Conservation (phyloP, 306 rosid species). For the Mimosa pudica region DNA sequence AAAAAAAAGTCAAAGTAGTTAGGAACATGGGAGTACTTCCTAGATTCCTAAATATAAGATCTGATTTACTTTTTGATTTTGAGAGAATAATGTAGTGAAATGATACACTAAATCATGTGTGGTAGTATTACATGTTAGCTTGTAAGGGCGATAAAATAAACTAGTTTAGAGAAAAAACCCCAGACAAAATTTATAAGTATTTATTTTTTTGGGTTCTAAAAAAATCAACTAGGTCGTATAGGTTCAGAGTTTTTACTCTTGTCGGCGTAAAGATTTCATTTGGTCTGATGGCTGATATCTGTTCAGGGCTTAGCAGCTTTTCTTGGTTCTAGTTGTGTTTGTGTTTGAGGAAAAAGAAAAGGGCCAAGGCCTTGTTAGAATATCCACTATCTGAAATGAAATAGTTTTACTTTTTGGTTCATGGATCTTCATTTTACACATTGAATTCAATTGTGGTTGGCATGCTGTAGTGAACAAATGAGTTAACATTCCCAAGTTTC, state of each 20-base stretch:
- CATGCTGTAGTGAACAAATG: not conserved
- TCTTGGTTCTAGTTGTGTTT: not conserved
- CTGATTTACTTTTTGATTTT: no score
- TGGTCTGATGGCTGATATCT: not conserved
- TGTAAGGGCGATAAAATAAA: no score
- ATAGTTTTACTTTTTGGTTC: not conserved
- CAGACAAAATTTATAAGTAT: no score
- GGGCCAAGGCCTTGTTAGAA: not conserved
- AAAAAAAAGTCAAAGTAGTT: no score
- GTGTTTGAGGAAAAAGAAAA: not conserved
- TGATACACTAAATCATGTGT: no score
- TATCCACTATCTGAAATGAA: not conserved
- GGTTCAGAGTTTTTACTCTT: not conserved
- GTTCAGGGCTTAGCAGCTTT: not conserved
- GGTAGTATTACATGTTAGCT: no score
- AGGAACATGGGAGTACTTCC: no score
- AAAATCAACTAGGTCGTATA: no score
- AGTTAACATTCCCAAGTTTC: not conserved
- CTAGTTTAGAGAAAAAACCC: no score
- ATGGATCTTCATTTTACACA: not conserved
- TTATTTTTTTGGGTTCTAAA: no score
- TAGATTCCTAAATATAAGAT: no score
- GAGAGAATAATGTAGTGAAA: no score
- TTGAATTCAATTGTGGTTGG: not conserved
- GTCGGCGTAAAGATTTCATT: not conserved